Evolutionary conservation across 148 eudicot genomes (phyloP).

Genomic region (Pouteria glomerata): DNA sequence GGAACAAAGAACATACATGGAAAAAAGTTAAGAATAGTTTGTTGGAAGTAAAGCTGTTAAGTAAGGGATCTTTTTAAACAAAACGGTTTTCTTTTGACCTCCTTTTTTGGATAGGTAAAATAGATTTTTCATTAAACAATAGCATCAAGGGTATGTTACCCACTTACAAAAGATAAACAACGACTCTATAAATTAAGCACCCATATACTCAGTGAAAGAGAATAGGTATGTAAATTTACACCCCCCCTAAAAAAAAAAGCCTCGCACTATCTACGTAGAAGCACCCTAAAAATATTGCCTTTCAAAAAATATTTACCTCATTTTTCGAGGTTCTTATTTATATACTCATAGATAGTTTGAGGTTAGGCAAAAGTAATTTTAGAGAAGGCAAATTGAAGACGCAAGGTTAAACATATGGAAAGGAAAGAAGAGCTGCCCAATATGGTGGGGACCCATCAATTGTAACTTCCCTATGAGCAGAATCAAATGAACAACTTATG

Average conservation of each 20-base stretch:
- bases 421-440: background rate
- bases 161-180: too few species aligned
- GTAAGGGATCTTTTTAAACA: conserved; percentile 3
- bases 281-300: too few species aligned
- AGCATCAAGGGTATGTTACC: too few species aligned
- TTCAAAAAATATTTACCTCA: too few species aligned
- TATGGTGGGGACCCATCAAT: background rate
- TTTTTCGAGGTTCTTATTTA: background rate
- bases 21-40: background rate
- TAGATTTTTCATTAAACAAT: too few species aligned
- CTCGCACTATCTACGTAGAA: too few species aligned
- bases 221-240: too few species aligned
- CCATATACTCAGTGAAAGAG: too few species aligned
- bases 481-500: background rate
- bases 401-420: background rate
- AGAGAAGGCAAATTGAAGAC: background rate
- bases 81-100: background rate
- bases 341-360: background rate
- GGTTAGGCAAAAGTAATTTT: background rate
- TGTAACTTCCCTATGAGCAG: background rate
- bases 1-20: conserved; percentile 5
- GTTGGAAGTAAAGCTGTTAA: background rate
- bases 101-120: background rate
- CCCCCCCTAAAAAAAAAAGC: too few species aligned
- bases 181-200: too few species aligned